Percentiles rank a stretch among this genome's conserved stretches.
These are phyloP conservation scores for Diaporthe eres DNA, from an alignment of 2,329 filamentous ascomycete species.

Conservation along the genomic window DNA sequence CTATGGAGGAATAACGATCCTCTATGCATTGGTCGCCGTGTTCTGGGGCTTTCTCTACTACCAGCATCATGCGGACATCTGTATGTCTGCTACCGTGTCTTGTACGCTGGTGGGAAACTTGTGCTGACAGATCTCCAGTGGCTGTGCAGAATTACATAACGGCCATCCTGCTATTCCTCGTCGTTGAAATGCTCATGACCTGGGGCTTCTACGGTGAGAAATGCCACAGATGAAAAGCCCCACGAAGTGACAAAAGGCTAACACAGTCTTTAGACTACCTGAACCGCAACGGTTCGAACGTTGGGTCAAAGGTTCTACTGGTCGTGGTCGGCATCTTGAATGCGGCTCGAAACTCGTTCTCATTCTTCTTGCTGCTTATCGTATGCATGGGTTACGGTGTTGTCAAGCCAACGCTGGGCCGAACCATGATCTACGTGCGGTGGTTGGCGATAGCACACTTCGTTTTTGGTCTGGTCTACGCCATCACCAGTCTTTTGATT, in stretches of 20 bases:
- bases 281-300: conserved; percentile 88
- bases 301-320: conserved; percentile 87
- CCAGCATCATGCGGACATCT: conserved; percentile 92
- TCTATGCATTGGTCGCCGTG: conserved; percentile 88
- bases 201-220: conserved; percentile 92
- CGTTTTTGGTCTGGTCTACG: conserved; percentile 93
- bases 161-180: conserved; percentile 92
- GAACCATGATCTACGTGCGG: conserved; percentile 94
- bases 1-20: conserved; percentile 93
- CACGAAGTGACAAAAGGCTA: not conserved
- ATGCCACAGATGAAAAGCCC: not conserved
- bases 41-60: conserved; percentile 98
- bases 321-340: conserved; percentile 94
- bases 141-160: conserved; percentile 99
- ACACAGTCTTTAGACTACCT: conserved; percentile 77
- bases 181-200: conserved; percentile 97
- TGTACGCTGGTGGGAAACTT: not conserved
- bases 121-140: conserved; percentile 66
- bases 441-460: conserved; percentile 94
- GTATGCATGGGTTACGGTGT: conserved; percentile 99
- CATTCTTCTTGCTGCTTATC: conserved; percentile 96
- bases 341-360: conserved; percentile 95
- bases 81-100: conserved; percentile 60
- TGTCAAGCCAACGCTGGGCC: conserved; percentile 91
- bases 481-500: conserved; percentile 88